Evolutionary conservation across 129 eudicot species (phyloP).

Genomic region (Oenanthe sinensis): DNA sequence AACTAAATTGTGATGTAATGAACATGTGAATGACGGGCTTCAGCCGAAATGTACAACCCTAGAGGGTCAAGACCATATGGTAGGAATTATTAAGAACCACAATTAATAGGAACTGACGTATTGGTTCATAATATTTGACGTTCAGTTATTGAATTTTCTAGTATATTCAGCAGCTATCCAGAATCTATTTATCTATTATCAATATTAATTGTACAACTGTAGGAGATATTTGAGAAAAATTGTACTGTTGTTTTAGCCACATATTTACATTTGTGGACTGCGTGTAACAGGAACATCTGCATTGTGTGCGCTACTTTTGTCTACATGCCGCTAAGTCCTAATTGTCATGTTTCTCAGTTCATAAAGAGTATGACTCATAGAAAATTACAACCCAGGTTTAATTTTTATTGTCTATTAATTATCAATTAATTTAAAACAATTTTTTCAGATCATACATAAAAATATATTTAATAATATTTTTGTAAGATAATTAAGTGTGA

Average conservation of each 20-base stretch:
- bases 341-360: neutral
- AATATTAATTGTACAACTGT: neutral
- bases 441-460: too few relatives aligned
- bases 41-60: neutral
- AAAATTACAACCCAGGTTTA: neutral
- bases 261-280: neutral
- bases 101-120: neutral
- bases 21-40: neutral
- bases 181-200: neutral
- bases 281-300: neutral
- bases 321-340: neutral
- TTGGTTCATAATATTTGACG: neutral
- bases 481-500: too few relatives aligned
- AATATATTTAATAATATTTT: too few relatives aligned
- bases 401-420: too few relatives aligned
- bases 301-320: neutral
- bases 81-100: neutral
- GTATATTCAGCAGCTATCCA: neutral
- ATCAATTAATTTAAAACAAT: too few relatives aligned
- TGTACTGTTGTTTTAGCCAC: neutral
- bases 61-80: neutral
- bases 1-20: too few relatives aligned
- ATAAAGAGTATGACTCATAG: neutral
- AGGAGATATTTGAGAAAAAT: neutral
- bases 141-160: neutral